Conservation (phyloP, 495 filamentous ascomycete genomes). For the Tuber aestivum region DNA sequence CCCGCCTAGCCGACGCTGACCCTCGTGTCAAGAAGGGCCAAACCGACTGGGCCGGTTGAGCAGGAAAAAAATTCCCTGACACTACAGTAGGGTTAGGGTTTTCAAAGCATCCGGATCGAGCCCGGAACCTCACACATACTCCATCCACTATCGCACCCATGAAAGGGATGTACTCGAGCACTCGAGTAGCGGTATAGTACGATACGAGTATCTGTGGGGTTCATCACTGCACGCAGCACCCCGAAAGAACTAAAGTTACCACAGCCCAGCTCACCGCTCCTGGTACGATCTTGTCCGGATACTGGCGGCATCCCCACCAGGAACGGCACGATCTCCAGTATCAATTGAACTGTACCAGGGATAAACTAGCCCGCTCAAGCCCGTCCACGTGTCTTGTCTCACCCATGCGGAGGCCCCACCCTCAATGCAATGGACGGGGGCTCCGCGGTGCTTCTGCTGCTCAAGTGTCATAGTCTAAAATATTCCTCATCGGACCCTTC, state of each 20-base stretch:
- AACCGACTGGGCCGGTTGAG: not conserved
- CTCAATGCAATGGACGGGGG: not conserved
- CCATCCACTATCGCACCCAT: not conserved
- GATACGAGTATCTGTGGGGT: not conserved
- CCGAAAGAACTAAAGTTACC: not conserved
- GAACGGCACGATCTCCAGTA: not conserved
- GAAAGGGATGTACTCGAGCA: not conserved
- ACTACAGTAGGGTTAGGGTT: not conserved
- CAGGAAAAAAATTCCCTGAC: not conserved
- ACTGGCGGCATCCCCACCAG: not conserved
- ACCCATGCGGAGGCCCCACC: not conserved
- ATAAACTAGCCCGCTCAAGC: not conserved
- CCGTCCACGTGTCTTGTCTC: not conserved
- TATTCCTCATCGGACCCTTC: not conserved
- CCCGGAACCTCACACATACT: not conserved
- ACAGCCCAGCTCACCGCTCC: not conserved
- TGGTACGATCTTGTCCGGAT: not conserved
- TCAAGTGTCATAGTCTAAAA: not conserved
- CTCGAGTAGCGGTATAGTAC: not conserved
- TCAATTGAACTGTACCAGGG: not conserved
- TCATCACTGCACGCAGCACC: not conserved
- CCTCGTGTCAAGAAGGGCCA: not conserved
- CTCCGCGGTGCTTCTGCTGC: not conserved
- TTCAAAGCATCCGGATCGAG: not conserved
- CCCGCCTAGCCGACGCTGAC: not conserved